Percentiles rank a stretch among this genome's conserved stretches.
Evolutionary conservation across 371 early-diverging fungal genomes (phyloP).

Genomic region (Mortierella sp.): DNA sequence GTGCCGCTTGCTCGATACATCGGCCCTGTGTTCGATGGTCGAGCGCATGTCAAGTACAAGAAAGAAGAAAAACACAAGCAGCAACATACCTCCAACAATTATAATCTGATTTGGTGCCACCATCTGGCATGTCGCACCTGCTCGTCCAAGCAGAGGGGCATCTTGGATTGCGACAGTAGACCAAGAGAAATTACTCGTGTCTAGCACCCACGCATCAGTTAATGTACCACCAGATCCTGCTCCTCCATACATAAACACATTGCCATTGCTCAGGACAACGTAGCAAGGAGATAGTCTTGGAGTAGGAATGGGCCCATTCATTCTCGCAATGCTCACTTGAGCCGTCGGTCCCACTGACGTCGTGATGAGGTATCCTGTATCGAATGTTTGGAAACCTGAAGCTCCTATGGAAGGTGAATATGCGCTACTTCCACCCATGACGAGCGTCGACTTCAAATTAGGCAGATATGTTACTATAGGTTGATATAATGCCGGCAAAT

Average conservation of each 20-base stretch:
- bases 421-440: conserved; percentile 11
- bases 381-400: not conserved
- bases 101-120: conserved; percentile 3
- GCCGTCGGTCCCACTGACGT: not conserved
- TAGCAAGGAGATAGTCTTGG: conserved; percentile 10
- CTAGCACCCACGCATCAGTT: conserved; percentile 1
- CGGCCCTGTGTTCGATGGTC: no score
- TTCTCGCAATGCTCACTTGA: no score
- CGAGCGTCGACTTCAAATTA: not conserved
- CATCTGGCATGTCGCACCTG: conserved; percentile 7
- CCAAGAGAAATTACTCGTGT: not conserved
- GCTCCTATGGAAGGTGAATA: not conserved
- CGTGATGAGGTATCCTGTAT: not conserved
- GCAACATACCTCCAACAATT: conserved; percentile 2
- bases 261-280: conserved; percentile 3
- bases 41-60: not conserved
- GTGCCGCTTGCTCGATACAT: not conserved
- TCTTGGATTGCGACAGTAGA: not conserved
- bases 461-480: conserved; percentile 4
- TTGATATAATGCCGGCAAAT: not conserved
- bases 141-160: not conserved
- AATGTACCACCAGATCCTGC: not conserved
- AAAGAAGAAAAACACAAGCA: not conserved
- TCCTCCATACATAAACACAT: conserved; percentile 17
- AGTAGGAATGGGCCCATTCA: not conserved